Evolutionary conservation across 768 basidiomycete species (phyloP).

Genomic region (Antrodiella citrinella): DNA sequence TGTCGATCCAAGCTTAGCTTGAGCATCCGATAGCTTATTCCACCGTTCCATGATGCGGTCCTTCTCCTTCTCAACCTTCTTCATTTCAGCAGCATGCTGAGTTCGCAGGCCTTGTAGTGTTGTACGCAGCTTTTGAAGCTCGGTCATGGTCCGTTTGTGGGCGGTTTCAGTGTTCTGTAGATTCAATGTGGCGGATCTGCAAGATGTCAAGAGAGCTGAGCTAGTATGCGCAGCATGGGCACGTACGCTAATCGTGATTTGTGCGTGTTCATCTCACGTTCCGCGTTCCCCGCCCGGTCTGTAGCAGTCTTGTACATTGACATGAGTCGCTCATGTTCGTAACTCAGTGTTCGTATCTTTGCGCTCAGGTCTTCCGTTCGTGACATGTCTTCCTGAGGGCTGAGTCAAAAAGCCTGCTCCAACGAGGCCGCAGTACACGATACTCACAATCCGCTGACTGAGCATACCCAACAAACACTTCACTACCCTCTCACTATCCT

Average conservation of each 20-base stretch:
- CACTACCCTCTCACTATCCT: constrained; percentile 47
- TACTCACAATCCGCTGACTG: constrained; percentile 66
- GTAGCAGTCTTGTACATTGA: constrained; percentile 52
- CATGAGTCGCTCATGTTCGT: constrained; percentile 71
- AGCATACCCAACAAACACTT: constrained; percentile 76
- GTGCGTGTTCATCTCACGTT: constrained; percentile 67
- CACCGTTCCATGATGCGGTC: constrained; percentile 71
- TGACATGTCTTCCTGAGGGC: constrained; percentile 60
- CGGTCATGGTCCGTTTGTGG: constrained; percentile 62
- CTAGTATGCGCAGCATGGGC: background rate
- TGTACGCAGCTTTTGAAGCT: constrained; percentile 67
- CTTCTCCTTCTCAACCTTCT: constrained; percentile 74
- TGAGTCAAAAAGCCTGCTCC: background rate
- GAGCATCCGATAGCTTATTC: constrained; percentile 61
- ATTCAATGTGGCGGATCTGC: constrained; percentile 40
- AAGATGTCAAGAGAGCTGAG: background rate
- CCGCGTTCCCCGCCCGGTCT: constrained; percentile 62
- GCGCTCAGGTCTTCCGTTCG: constrained; percentile 70
- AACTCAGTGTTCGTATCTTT: constrained; percentile 67
- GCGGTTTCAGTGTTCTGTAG: constrained; percentile 53
- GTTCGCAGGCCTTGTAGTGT: constrained; percentile 61
- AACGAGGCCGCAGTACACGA: no score
- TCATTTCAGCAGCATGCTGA: constrained; percentile 62
- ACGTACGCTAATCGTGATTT: constrained; percentile 69
- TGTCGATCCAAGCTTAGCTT: constrained; percentile 44